These are phyloP conservation scores for Dalbergia cochinchinensis DNA, from an alignment of 306 rosid species.

Conservation along the genomic window DNA sequence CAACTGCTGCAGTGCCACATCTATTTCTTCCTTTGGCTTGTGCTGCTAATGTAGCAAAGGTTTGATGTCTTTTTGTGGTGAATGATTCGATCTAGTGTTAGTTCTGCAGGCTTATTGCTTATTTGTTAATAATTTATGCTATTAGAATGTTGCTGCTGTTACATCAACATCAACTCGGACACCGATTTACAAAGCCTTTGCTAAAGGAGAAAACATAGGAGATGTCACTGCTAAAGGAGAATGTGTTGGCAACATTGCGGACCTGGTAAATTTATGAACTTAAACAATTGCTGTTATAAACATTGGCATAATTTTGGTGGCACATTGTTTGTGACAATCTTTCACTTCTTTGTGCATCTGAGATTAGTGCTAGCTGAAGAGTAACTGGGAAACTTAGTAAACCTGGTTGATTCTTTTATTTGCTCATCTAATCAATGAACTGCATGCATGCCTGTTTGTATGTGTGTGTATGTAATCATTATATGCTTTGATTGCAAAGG, in stretches of 20 bases:
- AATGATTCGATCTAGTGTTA: conserved; percentile 10
- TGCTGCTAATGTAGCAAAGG: conserved; percentile 98
- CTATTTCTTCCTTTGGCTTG: conserved; percentile 98
- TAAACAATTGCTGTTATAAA: conserved; percentile 22
- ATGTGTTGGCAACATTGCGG: conserved; percentile 97
- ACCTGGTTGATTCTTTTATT: conserved; percentile 10
- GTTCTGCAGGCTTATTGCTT: conserved; percentile 48
- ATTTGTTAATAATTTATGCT: conserved; percentile 47
- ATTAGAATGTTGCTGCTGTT: conserved; percentile 93
- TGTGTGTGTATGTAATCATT: conserved; percentile 10
- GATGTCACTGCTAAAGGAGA: conserved; percentile 99
- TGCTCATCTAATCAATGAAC: conserved; percentile 30
- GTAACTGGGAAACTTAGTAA: conserved; percentile 5
- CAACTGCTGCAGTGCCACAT: conserved; percentile 89
- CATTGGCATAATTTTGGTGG: conserved; percentile 33
- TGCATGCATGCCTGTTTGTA: background rate
- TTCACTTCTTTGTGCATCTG: conserved; percentile 16
- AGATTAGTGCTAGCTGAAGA: background rate
- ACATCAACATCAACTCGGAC: conserved; percentile 99
- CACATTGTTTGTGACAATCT: conserved; percentile 7
- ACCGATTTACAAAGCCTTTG: conserved; percentile 98
- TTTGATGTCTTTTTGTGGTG: conserved; percentile 23
- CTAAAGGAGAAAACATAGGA: conserved; percentile 98
- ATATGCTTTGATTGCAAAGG: conserved; percentile 24
- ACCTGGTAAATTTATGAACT: conserved; percentile 75